Evolutionary conservation across 2,329 filamentous ascomycete genomes (phyloP).

Genomic region (Fusarium sacchari): DNA sequence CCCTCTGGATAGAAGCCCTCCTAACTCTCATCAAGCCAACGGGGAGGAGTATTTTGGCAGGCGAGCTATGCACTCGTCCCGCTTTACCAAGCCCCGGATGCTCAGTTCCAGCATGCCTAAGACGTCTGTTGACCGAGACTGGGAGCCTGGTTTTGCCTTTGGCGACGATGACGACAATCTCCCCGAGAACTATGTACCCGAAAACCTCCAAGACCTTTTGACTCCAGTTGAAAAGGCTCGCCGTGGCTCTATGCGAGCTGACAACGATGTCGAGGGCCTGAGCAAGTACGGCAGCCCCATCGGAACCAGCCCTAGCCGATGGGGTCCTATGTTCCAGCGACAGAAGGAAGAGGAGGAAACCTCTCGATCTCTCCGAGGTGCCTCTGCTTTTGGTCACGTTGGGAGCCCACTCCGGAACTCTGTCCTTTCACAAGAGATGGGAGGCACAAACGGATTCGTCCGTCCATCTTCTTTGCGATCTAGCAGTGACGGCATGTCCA

Average conservation of each 20-base stretch:
- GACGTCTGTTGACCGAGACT: constrained; percentile 71
- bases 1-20: constrained; percentile 58
- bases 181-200: constrained; percentile 74
- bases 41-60: constrained; percentile 73
- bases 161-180: constrained; percentile 75
- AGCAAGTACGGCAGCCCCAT: constrained; percentile 71
- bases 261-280: constrained; percentile 62
- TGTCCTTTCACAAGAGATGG: constrained; percentile 65
- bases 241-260: constrained; percentile 67
- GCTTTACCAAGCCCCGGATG: constrained; percentile 73
- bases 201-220: constrained; percentile 71
- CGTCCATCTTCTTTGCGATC: constrained; percentile 54
- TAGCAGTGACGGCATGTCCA: constrained; percentile 64
- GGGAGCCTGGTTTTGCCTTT: constrained; percentile 77
- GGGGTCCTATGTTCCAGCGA: constrained; percentile 69
- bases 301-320: constrained; percentile 68
- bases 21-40: constrained; percentile 62
- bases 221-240: constrained; percentile 75
- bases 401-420: constrained; percentile 73
- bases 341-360: constrained; percentile 68
- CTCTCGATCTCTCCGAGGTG: constrained; percentile 49
- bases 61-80: constrained; percentile 75
- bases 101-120: constrained; percentile 75
- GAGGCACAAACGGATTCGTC: constrained; percentile 52
- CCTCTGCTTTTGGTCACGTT: constrained; percentile 72